Conservation (phyloP, 805 yeast genomes). For the Hagleromyces aurorensis region DNA sequence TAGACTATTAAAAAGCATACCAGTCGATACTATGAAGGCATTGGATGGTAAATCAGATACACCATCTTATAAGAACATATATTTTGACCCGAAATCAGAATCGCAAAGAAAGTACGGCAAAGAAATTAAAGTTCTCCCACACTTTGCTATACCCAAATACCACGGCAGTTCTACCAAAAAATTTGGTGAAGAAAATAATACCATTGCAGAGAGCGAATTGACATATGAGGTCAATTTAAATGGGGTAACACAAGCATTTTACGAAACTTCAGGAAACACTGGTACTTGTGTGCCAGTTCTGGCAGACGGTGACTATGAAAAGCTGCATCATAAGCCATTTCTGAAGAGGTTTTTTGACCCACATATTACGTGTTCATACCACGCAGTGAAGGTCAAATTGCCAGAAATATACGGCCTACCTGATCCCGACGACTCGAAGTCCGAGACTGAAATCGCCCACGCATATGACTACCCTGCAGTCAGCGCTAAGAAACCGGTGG, state of each 20-base stretch:
- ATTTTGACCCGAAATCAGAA: constrained; percentile 11
- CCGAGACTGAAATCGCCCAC: constrained; percentile 36
- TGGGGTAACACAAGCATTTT: constrained; percentile 3
- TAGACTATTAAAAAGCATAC: constrained; percentile 47
- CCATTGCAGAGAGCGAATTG: too few relatives aligned
- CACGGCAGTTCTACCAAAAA: too few relatives aligned
- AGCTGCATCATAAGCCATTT: constrained; percentile 32
- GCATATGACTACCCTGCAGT: constrained; percentile 78
- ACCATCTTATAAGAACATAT: constrained; percentile 39
- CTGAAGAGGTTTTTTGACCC: constrained; percentile 49
- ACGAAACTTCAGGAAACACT: constrained; percentile 17
- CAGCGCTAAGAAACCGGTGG: constrained; percentile 55
- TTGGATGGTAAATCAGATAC: constrained; percentile 63
- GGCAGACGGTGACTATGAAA: constrained; percentile 49
- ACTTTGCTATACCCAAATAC: constrained; percentile 25
- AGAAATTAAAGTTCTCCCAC: constrained; percentile 26
- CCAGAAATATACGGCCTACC: constrained; percentile 55
- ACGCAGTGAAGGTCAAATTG: constrained; percentile 40
- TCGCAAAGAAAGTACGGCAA: constrained; percentile 9
- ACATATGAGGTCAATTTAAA: constrained; percentile 5
- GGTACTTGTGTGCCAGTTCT: constrained; percentile 45
- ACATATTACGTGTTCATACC: constrained; percentile 42
- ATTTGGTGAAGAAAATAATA: too few relatives aligned
- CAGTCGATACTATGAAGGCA: constrained; percentile 69
- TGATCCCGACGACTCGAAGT: constrained; percentile 35